Conservation (phyloP, 2,329 filamentous ascomycete genomes). For the Ophiostoma ips region DNA sequence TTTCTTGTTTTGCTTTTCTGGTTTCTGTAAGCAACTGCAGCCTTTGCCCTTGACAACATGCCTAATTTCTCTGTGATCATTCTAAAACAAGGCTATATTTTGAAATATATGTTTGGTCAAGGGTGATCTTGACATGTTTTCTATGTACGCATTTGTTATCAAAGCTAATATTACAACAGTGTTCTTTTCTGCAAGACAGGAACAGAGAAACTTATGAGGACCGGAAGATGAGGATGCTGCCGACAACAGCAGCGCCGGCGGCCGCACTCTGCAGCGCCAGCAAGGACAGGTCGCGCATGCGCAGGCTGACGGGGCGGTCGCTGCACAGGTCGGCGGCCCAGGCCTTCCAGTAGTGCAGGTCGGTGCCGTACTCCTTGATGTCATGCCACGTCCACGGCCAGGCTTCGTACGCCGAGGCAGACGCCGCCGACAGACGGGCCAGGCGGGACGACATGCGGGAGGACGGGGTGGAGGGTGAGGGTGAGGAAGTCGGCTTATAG, state of each 20-base stretch:
- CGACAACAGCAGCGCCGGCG: constrained; percentile 37
- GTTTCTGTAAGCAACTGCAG: neutral
- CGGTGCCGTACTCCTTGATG: constrained; percentile 19
- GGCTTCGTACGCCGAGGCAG: neutral
- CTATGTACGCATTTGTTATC: neutral
- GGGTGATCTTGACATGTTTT: neutral
- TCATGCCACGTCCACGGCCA: constrained; percentile 27
- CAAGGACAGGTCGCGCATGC: constrained; percentile 57
- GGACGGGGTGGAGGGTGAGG: neutral
- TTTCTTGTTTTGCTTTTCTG: neutral
- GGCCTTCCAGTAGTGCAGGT: constrained; percentile 33
- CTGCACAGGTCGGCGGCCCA: constrained; percentile 47
- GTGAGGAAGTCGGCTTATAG: neutral
- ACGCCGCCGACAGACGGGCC: neutral
- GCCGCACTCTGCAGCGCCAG: constrained; percentile 53
- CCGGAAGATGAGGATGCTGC: constrained; percentile 4
- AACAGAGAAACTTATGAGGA: neutral
- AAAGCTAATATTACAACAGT: constrained; percentile 3
- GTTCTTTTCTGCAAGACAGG: neutral
- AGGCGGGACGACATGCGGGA: neutral
- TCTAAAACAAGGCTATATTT: neutral
- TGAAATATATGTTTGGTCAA: neutral
- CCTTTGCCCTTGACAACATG: neutral
- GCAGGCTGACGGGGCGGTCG: constrained; percentile 46
- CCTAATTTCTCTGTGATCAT: neutral